A percentile compares a stretch with the other conserved stretches of the same genome.
Evolutionary conservation across 2,329 filamentous ascomycete genomes (phyloP).

Genomic region (Xenosphaeropsis pyriputrescens): DNA sequence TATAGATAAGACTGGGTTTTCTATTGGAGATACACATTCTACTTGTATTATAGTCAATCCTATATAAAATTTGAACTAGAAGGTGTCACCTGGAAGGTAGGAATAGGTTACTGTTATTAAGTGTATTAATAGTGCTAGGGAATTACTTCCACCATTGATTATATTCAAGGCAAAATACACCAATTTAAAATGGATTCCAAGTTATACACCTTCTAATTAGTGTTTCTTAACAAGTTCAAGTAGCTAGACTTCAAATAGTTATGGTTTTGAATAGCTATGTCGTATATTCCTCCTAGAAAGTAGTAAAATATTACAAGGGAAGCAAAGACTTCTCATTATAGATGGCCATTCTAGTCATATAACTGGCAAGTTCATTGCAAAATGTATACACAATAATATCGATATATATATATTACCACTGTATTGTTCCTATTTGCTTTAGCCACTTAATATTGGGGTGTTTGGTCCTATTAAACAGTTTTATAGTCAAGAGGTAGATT

Average conservation of each 20-base stretch:
- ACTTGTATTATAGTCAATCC: conserved; percentile 1
- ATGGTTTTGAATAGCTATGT: not conserved
- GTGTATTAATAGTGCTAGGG: not conserved
- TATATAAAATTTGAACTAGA: not conserved
- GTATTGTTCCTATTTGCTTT: not conserved
- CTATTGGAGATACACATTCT: not conserved
- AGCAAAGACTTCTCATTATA: not conserved
- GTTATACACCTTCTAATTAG: not conserved
- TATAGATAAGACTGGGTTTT: conserved; percentile 1
- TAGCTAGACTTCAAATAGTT: not conserved
- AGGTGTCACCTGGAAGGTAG: not conserved
- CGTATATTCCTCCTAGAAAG: not conserved
- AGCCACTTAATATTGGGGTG: not conserved
- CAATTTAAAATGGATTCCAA: not conserved
- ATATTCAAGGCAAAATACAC: conserved; percentile 1
- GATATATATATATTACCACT: not conserved
- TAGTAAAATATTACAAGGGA: not conserved
- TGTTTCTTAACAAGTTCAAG: not conserved
- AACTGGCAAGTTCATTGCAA: not conserved
- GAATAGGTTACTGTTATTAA: conserved; percentile 1
- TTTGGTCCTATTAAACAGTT: not conserved
- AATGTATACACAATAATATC: not conserved
- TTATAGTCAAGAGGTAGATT: conserved; percentile 8
- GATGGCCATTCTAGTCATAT: conserved; percentile 2
- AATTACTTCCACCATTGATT: not conserved